Percentiles rank a stretch among this genome's conserved stretches.
Conservation (phyloP, 2,329 filamentous ascomycete species). For the Annulohypoxylon truncatum region DNA sequence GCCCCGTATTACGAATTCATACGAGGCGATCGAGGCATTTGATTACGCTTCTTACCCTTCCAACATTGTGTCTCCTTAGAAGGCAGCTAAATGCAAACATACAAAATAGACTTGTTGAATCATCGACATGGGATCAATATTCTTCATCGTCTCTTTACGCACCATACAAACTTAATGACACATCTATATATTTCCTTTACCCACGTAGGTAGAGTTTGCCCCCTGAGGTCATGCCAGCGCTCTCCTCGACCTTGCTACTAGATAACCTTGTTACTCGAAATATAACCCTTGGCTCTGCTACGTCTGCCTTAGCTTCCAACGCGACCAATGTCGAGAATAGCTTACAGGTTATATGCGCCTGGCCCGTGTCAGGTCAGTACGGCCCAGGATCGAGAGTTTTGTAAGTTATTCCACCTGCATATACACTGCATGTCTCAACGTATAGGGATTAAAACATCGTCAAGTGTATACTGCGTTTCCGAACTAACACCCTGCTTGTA, state of each 20-base stretch:
- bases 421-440: background rate
- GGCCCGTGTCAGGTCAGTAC: slow-evolving; percentile 57
- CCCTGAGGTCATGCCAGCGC: slow-evolving; percentile 50
- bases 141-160: background rate
- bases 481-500: slow-evolving; percentile 29
- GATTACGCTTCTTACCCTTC: slow-evolving; percentile 1
- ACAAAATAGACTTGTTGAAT: slow-evolving; percentile 18
- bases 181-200: slow-evolving; percentile 9
- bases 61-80: background rate
- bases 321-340: slow-evolving; percentile 35
- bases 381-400: slow-evolving; percentile 55
- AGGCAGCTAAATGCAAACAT: background rate
- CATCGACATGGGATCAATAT: slow-evolving; percentile 26
- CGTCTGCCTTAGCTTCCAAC: slow-evolving; percentile 33
- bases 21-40: slow-evolving; percentile 22
- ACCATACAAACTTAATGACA: slow-evolving; percentile 15
- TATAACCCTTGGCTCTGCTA: slow-evolving; percentile 20
- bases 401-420: slow-evolving; percentile 45
- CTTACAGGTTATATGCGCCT: slow-evolving; percentile 55
- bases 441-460: background rate
- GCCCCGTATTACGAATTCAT: slow-evolving; percentile 23
- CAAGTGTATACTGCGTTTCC: background rate
- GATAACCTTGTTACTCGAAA: slow-evolving; percentile 42
- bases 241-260: slow-evolving; percentile 49
- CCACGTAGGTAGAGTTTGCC: background rate